phyloP scores from a whole-genome alignment of 495 filamentous ascomycete species.

The Aspergillus leporis region DNA sequence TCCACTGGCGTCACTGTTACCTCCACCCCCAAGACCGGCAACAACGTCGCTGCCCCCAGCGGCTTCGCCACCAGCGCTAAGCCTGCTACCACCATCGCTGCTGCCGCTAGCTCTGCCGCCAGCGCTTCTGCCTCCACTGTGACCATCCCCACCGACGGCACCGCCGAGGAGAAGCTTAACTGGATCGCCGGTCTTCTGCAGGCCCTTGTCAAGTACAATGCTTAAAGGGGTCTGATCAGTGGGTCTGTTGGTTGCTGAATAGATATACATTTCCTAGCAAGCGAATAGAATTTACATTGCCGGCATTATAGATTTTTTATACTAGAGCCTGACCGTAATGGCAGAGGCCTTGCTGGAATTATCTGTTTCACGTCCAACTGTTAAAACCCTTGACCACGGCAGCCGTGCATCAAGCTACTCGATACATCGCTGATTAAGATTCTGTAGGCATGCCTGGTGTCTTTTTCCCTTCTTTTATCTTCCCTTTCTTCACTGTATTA shows the following conservation, averaged over 20 bases:
- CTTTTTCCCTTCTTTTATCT: too few species aligned
- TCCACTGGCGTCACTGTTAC: slow-evolving; percentile 11
- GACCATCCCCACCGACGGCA: slow-evolving; percentile 28
- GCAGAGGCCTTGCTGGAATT: not conserved
- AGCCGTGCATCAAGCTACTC: not conserved
- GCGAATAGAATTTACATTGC: not conserved
- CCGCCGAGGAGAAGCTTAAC: slow-evolving; percentile 28
- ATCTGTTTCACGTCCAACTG: not conserved
- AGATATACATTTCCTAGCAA: not conserved
- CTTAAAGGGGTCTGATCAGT: not conserved
- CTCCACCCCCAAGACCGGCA: slow-evolving; percentile 16
- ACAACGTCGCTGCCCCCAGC: slow-evolving; percentile 13
- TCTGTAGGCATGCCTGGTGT: too few species aligned
- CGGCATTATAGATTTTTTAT: not conserved
- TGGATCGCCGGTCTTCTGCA: slow-evolving; percentile 25
- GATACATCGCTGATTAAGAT: not conserved
- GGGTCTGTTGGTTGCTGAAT: not conserved
- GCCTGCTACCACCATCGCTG: slow-evolving; percentile 13
- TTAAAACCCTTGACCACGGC: not conserved
- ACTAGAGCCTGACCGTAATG: not conserved
- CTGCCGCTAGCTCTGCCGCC: slow-evolving; percentile 4
- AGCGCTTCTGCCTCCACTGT: slow-evolving; percentile 6
- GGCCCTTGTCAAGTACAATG: slow-evolving; percentile 23
- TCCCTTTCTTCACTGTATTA: too few species aligned
- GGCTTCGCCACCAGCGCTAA: slow-evolving; percentile 11